Evolutionary conservation across 2,329 filamentous ascomycete genomes (phyloP).

Genomic region (Aspergillus japonicus): DNA sequence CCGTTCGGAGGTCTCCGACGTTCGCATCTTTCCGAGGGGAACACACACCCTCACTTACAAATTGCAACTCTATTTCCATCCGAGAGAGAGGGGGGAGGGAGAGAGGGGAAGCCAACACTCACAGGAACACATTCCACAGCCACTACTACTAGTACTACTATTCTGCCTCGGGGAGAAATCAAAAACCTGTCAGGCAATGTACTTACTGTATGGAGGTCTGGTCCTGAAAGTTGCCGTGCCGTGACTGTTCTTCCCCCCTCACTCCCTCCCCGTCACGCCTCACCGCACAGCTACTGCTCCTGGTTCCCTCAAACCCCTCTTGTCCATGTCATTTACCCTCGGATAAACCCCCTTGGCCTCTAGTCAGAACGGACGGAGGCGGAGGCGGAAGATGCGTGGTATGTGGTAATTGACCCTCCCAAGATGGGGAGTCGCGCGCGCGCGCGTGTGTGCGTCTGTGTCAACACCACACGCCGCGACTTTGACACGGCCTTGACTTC

Average conservation of each 20-base stretch:
- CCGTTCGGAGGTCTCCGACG: conserved; percentile 23
- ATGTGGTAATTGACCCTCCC: background rate
- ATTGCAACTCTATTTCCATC: background rate
- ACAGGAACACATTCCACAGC: background rate
- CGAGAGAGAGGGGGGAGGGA: background rate
- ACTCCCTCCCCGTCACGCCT: no score
- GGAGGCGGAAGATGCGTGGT: background rate
- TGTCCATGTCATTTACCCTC: background rate
- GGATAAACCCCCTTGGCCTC: background rate
- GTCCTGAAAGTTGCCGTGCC: no score
- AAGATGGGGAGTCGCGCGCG: no score
- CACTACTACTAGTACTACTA: no score
- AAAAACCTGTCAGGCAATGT: no score
- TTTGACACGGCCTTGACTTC: background rate
- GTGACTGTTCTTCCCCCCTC: background rate
- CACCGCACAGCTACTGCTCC: background rate
- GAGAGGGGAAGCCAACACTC: background rate
- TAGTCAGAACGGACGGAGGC: background rate
- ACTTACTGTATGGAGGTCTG: no score
- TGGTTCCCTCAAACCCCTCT: no score
- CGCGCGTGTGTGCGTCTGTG: background rate
- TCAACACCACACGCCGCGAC: background rate
- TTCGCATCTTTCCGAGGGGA: conserved; percentile 14
- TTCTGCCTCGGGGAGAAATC: no score
- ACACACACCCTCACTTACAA: background rate